phyloP scores from a whole-genome alignment of 352 stramenopile species.

The Pythium sp. region DNA sequence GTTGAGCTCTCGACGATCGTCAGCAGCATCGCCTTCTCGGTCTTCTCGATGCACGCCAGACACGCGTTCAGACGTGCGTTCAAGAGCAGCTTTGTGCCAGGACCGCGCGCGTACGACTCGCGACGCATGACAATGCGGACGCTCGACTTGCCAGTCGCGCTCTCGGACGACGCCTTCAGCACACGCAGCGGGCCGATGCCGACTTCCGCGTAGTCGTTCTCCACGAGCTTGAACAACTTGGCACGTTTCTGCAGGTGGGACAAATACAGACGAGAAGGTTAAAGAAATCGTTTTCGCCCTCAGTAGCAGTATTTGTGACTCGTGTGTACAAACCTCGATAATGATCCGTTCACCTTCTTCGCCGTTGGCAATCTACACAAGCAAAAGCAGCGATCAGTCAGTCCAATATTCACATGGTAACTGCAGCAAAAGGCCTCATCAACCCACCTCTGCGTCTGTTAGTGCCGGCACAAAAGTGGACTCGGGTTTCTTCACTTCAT shows the following conservation, averaged over 20 bases:
- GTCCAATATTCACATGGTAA: neutral
- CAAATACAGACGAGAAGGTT: neutral
- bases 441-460: slow-evolving; percentile 60
- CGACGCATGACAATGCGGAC: slow-evolving; percentile 76
- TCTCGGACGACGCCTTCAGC: slow-evolving; percentile 44
- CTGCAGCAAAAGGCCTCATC: neutral
- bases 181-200: slow-evolving; percentile 71
- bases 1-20: slow-evolving; percentile 47
- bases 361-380: slow-evolving; percentile 40
- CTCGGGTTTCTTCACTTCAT: slow-evolving; percentile 45
- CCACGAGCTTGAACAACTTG: slow-evolving; percentile 79
- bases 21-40: slow-evolving; percentile 73
- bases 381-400: neutral
- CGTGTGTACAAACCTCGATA: slow-evolving; percentile 43
- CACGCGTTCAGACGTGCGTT: slow-evolving; percentile 66
- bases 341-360: slow-evolving; percentile 72
- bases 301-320: neutral
- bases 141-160: slow-evolving; percentile 39
- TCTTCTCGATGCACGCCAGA: slow-evolving; percentile 64
- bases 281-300: neutral
- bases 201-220: slow-evolving; percentile 73
- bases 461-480: slow-evolving; percentile 43
- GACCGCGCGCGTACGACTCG: slow-evolving; percentile 68
- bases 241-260: slow-evolving; percentile 51
- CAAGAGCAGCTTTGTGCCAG: slow-evolving; percentile 74